Evolutionary conservation across 2,329 filamentous ascomycete genomes (phyloP), one percentile per base, ranked within the genome.

Genomic region (Neospermospora avenae): DNA sequence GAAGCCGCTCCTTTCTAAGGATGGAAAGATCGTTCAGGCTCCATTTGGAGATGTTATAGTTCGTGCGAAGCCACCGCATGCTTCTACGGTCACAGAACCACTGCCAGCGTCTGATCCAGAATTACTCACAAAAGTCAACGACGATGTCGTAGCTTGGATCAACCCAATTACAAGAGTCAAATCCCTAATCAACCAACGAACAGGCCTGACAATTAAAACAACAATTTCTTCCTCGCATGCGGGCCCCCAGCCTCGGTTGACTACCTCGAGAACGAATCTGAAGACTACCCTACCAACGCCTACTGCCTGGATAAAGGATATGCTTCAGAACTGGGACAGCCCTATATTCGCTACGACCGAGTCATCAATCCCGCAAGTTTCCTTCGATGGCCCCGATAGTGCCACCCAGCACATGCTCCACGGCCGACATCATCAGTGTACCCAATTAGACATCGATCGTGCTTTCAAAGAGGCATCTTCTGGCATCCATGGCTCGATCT

Each of bases 321-420:
- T 93, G 6, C 73, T 91, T 1, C 72, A 79, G 37, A 78, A 77
- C 8, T 96, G 91, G 90, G 74, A 88, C 8, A 96, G 93, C 61
- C 90, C 91, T 0, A 77, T 90, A 0, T 96, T 96, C 71, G 75
- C 80, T n/a, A 69, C 72, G 3, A 72, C 73, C 0, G 77, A 84
- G 56, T 65, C 73, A 1, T 65, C 72, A 0, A 80, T 87, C 22
- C 82, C 80, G 4, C 73, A 71, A 3, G 58, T 79, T 0, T 67
- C 73, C 1, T 69, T 71, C 60, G 67, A 55, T 67, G 72, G 16
- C 72, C 74, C 39, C 72, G 57, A 67, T 51, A 31, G 57, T 8
- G 49, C 62, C 7, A 65, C 60, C 5, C 62, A 65, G 42, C 48
- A 63, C n/a, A 58, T 70, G 3, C 63, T 68, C 18, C 64, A 67